These are phyloP conservation scores for Amanita rubescens DNA, from an alignment of 768 basidiomycete genomes.

Conservation along the genomic window DNA sequence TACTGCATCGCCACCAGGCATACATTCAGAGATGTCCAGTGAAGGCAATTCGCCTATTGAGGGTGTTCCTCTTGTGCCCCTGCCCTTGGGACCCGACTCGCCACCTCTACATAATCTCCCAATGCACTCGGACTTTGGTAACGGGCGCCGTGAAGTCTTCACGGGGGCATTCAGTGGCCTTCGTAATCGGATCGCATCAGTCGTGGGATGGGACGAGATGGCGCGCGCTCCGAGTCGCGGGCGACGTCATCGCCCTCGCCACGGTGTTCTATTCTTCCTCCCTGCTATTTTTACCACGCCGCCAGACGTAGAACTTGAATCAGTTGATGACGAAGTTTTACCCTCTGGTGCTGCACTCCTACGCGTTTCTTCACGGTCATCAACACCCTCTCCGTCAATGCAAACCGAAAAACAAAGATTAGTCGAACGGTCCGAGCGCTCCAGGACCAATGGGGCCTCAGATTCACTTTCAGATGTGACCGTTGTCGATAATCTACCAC, in stretches of 20 bases:
- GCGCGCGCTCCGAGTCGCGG: conserved; percentile 43
- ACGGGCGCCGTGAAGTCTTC: conserved; percentile 38
- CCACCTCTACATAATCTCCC: conserved; percentile 37
- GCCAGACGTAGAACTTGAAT: conserved; percentile 38
- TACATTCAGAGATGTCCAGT: conserved; percentile 40
- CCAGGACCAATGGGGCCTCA: conserved; percentile 6
- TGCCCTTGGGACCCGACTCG: conserved; percentile 52
- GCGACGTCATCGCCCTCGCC: conserved; percentile 37
- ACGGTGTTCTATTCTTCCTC: conserved; percentile 73
- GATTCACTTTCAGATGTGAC: not conserved
- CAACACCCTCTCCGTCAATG: conserved; percentile 1
- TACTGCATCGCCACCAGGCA: conserved; percentile 30
- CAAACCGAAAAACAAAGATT: conserved; percentile 5
- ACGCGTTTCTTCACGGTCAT: conserved; percentile 17
- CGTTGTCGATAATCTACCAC: not conserved
- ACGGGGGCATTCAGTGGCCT: conserved; percentile 49
- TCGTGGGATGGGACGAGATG: conserved; percentile 33
- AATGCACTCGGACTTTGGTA: conserved; percentile 34
- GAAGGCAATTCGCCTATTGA: conserved; percentile 39
- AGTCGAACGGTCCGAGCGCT: conserved; percentile 8
- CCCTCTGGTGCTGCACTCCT: conserved; percentile 8
- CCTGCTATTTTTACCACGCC: conserved; percentile 67
- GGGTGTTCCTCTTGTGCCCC: conserved; percentile 51
- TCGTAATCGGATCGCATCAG: conserved; percentile 46
- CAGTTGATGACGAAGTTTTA: conserved; percentile 19